Percentiles rank a stretch among this genome's conserved stretches.
phyloP scores from a whole-genome alignment of 495 filamentous ascomycete species.

The Penicillium taxi region DNA sequence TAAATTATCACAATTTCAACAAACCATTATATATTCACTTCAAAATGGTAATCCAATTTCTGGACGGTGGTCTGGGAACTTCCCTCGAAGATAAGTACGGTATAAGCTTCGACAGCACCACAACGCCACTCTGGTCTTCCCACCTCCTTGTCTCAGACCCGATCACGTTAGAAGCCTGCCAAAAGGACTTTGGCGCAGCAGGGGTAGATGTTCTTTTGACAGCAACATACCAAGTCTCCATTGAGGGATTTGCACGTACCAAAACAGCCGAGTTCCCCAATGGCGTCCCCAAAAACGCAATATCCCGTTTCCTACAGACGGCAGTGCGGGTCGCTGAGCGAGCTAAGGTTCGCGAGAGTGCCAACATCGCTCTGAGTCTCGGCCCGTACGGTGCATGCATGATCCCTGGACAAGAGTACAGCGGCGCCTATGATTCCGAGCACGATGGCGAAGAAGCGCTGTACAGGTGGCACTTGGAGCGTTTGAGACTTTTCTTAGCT shows the following conservation, averaged over 20 bases:
- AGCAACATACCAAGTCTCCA: slow-evolving; percentile 57
- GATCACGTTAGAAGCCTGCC: slow-evolving; percentile 42
- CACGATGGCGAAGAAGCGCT: slow-evolving; percentile 38
- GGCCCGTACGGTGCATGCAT: slow-evolving; percentile 61
- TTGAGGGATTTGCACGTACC: slow-evolving; percentile 44
- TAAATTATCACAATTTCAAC: slow-evolving; percentile 49
- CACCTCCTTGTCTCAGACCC: slow-evolving; percentile 48
- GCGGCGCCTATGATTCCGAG: slow-evolving; percentile 46
- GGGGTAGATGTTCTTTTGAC: slow-evolving; percentile 54
- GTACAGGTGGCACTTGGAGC: slow-evolving; percentile 47
- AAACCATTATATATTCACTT: not conserved
- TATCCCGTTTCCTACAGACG: slow-evolving; percentile 17
- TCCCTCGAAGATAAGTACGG: slow-evolving; percentile 50
- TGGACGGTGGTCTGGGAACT: slow-evolving; percentile 62
- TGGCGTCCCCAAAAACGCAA: slow-evolving; percentile 18
- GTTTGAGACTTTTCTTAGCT: slow-evolving; percentile 41
- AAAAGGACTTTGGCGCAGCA: slow-evolving; percentile 43
- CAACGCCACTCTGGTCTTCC: slow-evolving; percentile 57
- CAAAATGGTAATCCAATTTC: slow-evolving; percentile 36
- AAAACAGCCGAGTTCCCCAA: slow-evolving; percentile 16
- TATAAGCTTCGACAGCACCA: slow-evolving; percentile 35
- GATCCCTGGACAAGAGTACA: slow-evolving; percentile 56
- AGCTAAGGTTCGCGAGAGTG: slow-evolving; percentile 16
- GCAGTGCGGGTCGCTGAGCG: slow-evolving; percentile 28
- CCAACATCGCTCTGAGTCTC: slow-evolving; percentile 43